Evolutionary conservation across 2,329 filamentous ascomycete species (phyloP).

Genomic region (Fusarium sp.): DNA sequence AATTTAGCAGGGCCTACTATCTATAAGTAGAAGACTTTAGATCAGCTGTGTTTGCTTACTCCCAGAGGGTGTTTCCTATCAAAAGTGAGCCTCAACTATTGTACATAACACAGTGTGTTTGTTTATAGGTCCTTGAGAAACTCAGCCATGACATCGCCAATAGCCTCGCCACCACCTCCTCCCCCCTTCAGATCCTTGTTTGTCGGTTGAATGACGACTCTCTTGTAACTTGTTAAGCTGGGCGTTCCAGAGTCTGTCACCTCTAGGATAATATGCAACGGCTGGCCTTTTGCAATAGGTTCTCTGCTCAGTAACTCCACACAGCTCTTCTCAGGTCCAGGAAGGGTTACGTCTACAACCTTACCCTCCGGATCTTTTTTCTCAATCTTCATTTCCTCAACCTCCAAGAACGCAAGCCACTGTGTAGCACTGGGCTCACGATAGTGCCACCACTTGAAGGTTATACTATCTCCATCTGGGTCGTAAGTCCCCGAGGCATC

Average conservation of each 20-base stretch:
- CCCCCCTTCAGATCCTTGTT: slow-evolving; percentile 51
- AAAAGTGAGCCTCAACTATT: too few species aligned
- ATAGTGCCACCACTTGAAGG: slow-evolving; percentile 67
- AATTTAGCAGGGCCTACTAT: too few species aligned
- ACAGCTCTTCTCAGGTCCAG: slow-evolving; percentile 57
- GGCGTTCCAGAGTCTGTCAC: slow-evolving; percentile 62
- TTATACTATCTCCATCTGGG: slow-evolving; percentile 59
- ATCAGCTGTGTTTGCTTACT: too few species aligned
- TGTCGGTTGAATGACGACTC: slow-evolving; percentile 57
- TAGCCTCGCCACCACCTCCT: slow-evolving; percentile 24
- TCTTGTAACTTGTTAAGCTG: slow-evolving; percentile 62
- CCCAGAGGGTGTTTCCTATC: too few species aligned
- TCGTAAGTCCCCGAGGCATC: slow-evolving; percentile 64
- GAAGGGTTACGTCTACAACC: slow-evolving; percentile 56
- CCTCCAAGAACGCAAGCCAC: slow-evolving; percentile 56
- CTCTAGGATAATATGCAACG: slow-evolving; percentile 65
- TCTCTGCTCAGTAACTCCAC: slow-evolving; percentile 53
- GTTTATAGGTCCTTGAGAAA: slow-evolving; percentile 2
- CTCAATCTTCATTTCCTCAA: slow-evolving; percentile 52
- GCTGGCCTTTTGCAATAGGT: slow-evolving; percentile 58
- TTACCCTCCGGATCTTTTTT: slow-evolving; percentile 36
- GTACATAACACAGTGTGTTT: neutral
- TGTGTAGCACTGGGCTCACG: slow-evolving; percentile 55
- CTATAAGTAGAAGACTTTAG: too few species aligned
- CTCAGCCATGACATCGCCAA: slow-evolving; percentile 23